A percentile compares a stretch with the other conserved stretches of the same genome.
phyloP scores from a whole-genome alignment of 2,329 filamentous ascomycete genomes.

The Beauveria varroae region DNA sequence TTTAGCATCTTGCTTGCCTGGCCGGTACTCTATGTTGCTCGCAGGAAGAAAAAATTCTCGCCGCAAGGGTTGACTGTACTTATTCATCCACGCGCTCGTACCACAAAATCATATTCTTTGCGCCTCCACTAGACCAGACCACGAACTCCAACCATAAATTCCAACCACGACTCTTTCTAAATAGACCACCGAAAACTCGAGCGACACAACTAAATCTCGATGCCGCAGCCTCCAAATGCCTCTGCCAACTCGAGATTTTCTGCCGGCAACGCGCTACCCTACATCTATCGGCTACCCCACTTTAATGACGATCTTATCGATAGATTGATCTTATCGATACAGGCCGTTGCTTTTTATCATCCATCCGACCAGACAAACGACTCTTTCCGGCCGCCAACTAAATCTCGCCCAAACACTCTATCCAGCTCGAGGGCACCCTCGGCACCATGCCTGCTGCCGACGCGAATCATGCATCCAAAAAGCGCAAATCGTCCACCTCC shows the following conservation, averaged over 20 bases:
- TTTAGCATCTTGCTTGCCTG: too few relatives aligned
- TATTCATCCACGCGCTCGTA: too few relatives aligned
- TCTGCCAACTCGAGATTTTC: not conserved
- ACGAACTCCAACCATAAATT: too few relatives aligned
- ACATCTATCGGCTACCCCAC: not conserved
- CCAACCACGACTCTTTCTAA: too few relatives aligned
- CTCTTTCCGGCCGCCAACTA: not conserved
- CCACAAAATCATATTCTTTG: too few relatives aligned
- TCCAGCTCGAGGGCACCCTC: not conserved
- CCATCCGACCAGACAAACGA: not conserved
- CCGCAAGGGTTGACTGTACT: too few relatives aligned
- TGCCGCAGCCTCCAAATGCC: not conserved
- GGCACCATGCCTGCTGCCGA: not conserved
- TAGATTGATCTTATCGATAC: not conserved
- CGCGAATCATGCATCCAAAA: not conserved
- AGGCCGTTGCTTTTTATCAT: not conserved
- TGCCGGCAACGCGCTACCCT: not conserved
- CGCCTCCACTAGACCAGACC: too few relatives aligned
- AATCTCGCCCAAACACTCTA: not conserved
- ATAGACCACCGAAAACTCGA: too few relatives aligned
- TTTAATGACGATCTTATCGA: not conserved
- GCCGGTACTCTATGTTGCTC: too few relatives aligned
- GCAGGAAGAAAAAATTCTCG: too few relatives aligned
- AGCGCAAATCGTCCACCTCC: not conserved
- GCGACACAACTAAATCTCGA: too few relatives aligned